Evolutionary conservation across 495 filamentous ascomycete genomes (phyloP), one percentile per base, ranked within the genome.

Genomic region (Cercophora samala): DNA sequence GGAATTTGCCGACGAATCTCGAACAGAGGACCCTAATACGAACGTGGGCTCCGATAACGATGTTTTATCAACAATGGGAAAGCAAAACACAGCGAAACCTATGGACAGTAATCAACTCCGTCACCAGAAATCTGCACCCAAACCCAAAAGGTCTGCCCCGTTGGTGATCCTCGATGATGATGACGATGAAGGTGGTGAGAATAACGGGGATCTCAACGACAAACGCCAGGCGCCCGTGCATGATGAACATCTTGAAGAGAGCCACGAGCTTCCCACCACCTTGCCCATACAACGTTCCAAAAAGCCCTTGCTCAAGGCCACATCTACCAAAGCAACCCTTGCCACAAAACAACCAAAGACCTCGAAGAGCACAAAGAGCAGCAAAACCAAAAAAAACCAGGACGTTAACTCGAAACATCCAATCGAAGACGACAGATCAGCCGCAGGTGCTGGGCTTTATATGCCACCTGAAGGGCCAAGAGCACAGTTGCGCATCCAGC

Each of bases 401-500:
- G 32, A 25, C 17, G 5, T 22, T 13, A 22, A 1, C 58, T 8
- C 23, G 1, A 26, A 60, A 8, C 6, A 8, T 1, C 1, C 5
- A 60, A 0, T 60, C 9, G 4, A 52, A 26, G 53, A 24, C 3
- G 26, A 26, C 1, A 46, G n/a, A 24, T 22, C 26, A 32, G 13
- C 52, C 0, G 15, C 25, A 3, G 1, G 26, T 29, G 0, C 18
- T 26, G 58, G 62, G 22, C 19, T n/a, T 15, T 51, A 60, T 17
- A 46, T 46, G 58, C 22, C 37, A 62, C 24, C 22, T n/a, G 60
- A 69, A 22, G 71, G 76, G 62, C 75, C 73, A n/a, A 74, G 74
- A 62, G 78, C 76, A 51, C 77, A 80, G 58, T 65, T 83, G 42
- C 77, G 73, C 19, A 76, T 83, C 26, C 80, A 75, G 53, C 74